phyloP scores from a whole-genome alignment of 495 filamentous ascomycete species.

The Glutinoglossum americanum region DNA sequence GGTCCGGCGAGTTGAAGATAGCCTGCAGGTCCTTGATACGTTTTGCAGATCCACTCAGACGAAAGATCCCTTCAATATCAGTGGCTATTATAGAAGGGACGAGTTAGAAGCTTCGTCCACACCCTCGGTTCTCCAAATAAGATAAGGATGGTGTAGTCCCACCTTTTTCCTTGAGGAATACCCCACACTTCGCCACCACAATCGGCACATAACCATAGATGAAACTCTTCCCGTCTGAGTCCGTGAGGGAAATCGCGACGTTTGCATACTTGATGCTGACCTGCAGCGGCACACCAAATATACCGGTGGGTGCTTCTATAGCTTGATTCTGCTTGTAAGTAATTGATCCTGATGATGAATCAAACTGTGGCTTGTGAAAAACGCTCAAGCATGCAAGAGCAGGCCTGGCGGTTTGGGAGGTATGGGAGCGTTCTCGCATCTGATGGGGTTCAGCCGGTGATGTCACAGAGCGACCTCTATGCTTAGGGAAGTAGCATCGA shows the following conservation, averaged over 20 bases:
- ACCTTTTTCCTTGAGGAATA: slow-evolving; percentile 98
- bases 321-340: background rate
- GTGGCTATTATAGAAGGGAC: slow-evolving; percentile 39
- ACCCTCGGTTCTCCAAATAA: background rate
- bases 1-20: slow-evolving; percentile 83
- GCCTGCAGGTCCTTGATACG: slow-evolving; percentile 89
- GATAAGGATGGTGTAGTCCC: background rate
- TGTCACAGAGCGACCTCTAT: background rate
- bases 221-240: slow-evolving; percentile 77
- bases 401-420: background rate
- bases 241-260: slow-evolving; percentile 88
- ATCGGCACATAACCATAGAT: slow-evolving; percentile 99
- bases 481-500: background rate
- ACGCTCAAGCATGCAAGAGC: background rate
- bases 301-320: slow-evolving; percentile 26
- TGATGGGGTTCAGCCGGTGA: background rate
- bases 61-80: slow-evolving; percentile 92
- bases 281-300: slow-evolving; percentile 88
- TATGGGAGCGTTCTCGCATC: background rate
- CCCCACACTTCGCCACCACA: slow-evolving; percentile 94
- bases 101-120: background rate
- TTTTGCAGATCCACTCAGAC: slow-evolving; percentile 87
- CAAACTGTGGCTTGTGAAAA: background rate
- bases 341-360: background rate
- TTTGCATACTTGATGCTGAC: slow-evolving; percentile 96